Conservation (phyloP, 768 basidiomycete species). For the Agaricus sinodeliciosus region DNA sequence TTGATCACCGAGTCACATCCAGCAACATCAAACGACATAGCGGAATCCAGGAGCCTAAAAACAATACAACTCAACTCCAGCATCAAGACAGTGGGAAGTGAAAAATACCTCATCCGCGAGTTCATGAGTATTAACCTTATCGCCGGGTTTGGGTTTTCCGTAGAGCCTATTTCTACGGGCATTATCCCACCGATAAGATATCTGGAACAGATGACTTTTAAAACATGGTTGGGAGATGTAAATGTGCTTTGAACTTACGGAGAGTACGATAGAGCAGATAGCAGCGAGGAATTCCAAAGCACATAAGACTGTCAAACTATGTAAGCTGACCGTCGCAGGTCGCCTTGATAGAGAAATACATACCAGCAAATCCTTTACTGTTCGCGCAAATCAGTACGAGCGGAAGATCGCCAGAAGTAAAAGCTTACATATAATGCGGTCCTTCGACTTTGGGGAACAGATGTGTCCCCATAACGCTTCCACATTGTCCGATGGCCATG, state of each 20-base stretch:
- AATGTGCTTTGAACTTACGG: conserved; percentile 29
- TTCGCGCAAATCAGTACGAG: background rate
- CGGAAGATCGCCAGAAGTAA: background rate
- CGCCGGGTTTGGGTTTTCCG: conserved; percentile 41
- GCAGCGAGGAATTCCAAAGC: conserved; percentile 53
- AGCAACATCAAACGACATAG: conserved; percentile 33
- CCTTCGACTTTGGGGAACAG: conserved; percentile 60
- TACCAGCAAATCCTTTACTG: conserved; percentile 56
- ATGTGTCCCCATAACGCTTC: conserved; percentile 70
- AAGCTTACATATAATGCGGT: conserved; percentile 54
- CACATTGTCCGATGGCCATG: conserved; percentile 76
- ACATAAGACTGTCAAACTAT: conserved; percentile 31
- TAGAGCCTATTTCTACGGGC: conserved; percentile 43
- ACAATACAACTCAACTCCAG: background rate
- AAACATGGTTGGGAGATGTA: background rate
- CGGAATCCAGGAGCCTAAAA: conserved; percentile 55
- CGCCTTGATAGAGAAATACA: conserved; percentile 13
- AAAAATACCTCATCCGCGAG: conserved; percentile 56
- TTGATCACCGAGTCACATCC: no score
- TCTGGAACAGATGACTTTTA: conserved; percentile 26
- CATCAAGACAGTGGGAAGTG: background rate
- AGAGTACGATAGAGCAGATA: conserved; percentile 42
- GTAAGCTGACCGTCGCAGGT: background rate
- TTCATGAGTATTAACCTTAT: conserved; percentile 53
- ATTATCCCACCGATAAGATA: conserved; percentile 61